A percentile compares a stretch with the other conserved stretches of the same genome.
phyloP scores from a whole-genome alignment of 768 basidiomycete species.

The Mycena alexandri region DNA sequence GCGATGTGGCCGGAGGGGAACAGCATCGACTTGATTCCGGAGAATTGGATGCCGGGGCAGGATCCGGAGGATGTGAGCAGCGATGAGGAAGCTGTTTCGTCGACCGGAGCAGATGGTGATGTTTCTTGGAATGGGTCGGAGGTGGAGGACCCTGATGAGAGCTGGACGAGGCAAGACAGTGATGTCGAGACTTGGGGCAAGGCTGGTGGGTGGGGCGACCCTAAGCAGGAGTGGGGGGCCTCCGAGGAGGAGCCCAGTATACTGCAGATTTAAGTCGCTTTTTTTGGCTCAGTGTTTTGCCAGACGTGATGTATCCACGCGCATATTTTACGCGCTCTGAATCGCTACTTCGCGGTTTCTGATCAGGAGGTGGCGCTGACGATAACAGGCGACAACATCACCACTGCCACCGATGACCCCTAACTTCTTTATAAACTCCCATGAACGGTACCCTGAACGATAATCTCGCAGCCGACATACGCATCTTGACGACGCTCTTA shows the following conservation, averaged over 20 bases:
- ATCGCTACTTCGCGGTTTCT: no score
- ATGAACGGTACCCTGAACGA: no score
- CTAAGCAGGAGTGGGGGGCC: constrained; percentile 9
- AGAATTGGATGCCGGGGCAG: constrained; percentile 61
- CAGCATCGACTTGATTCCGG: constrained; percentile 57
- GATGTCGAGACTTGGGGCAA: constrained; percentile 28
- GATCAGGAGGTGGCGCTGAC: no score
- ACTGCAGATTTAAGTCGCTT: neutral
- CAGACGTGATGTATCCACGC: neutral
- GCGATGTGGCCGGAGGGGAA: constrained; percentile 48
- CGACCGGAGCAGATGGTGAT: constrained; percentile 57
- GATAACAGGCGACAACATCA: no score
- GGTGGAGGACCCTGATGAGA: constrained; percentile 43
- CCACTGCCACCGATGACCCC: neutral
- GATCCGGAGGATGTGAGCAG: constrained; percentile 46
- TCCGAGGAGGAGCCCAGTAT: constrained; percentile 11
- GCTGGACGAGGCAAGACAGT: constrained; percentile 37
- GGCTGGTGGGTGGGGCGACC: constrained; percentile 6
- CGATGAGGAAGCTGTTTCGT: constrained; percentile 43
- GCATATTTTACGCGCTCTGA: no score
- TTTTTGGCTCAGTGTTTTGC: neutral
- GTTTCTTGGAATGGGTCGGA: constrained; percentile 57
- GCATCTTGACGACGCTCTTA: no score
- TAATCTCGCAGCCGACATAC: no score
- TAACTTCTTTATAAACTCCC: no score